Base-by-base conservation (phyloP, 2,329 filamentous ascomycete genomes). In the Aspergillus transmontanensis region DNA sequence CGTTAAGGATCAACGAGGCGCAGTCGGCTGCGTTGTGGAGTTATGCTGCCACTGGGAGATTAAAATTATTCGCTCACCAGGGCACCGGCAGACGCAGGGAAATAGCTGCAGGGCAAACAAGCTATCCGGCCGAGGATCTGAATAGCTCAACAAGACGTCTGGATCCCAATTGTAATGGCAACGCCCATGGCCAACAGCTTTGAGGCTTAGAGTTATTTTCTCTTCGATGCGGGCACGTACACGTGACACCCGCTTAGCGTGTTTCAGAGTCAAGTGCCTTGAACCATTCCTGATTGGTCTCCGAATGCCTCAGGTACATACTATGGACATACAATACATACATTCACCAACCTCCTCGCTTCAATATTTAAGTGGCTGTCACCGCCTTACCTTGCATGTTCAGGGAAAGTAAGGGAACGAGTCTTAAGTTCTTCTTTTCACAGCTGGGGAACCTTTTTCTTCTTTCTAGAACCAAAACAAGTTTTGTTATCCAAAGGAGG, bases 1-100 rank as follows among this genome's bases (percentile, higher is more conserved):
- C 61, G 69, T 68, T 69, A 68, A 65, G 63, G 69, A 72, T 72
- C 71, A 70, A 65, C 70, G 66, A 66, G 69, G 67, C 66, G 70
- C 70, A 70, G 70, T 64, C 57, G 58, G 61, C 36, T n/a, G 34
- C 58, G 59, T 28, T 48, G 66, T 64, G 64, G 61, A 65, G 63
- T 63, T 59, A 51, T 48, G 51, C 50, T 58, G 60, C 51, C 32
- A 54, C 58, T 55, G 59, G 39, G 19, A 23, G 21, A 45, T 23
- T 12, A 46, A 26, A 54, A 55, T 60, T 45, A 55, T 56, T 66
- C 60, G 58, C 55, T 63, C 59, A 45, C n/a, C 34, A 54, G 58
- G 6, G 23, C 39, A 56, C 51, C 16, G 58, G 16, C 26, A 54
- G 48, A 54, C 16, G 32, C 57, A 45, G 14, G 23, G 36, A 54